A percentile compares a stretch with the other conserved stretches of the same genome.
These are phyloP conservation scores for Penicillium hordei DNA, from an alignment of 2,329 filamentous ascomycete genomes.

Conservation along the genomic window DNA sequence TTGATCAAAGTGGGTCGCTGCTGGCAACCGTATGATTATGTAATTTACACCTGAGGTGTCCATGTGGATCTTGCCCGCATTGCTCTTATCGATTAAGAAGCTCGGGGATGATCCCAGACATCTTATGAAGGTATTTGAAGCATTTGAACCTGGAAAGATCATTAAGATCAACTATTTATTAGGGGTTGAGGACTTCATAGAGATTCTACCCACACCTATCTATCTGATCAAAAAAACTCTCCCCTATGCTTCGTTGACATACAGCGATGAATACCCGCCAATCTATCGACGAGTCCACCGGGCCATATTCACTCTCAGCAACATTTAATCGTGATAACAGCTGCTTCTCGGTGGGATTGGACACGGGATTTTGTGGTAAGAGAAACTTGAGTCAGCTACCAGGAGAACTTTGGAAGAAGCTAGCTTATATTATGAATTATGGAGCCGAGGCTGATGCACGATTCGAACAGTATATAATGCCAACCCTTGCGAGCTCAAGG, in stretches of 20 bases:
- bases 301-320: conserved; percentile 74
- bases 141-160: not conserved
- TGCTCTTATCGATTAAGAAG: conserved; percentile 22
- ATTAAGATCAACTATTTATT: not conserved
- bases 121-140: not conserved
- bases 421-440: conserved; percentile 1
- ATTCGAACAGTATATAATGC: conserved; percentile 65
- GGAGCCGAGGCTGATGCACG: conserved; percentile 19
- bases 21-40: conserved; percentile 25
- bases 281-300: conserved; percentile 73
- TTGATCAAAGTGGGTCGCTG: conserved; percentile 26
- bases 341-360: conserved; percentile 83
- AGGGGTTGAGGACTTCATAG: not conserved
- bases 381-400: conserved; percentile 8
- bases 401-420: not conserved
- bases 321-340: conserved; percentile 83
- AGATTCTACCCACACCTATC: not conserved
- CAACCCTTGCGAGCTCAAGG: conserved; percentile 68
- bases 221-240: not conserved
- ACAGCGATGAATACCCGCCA: conserved; percentile 81
- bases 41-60: conserved; percentile 18
- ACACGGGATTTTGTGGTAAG: conserved; percentile 81
- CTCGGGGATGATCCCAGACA: conserved; percentile 1
- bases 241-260: conserved; percentile 12
- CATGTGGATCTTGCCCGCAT: conserved; percentile 24